Base-by-base conservation (phyloP, 2,329 filamentous ascomycete species). In the Colletotrichum somersetense region DNA sequence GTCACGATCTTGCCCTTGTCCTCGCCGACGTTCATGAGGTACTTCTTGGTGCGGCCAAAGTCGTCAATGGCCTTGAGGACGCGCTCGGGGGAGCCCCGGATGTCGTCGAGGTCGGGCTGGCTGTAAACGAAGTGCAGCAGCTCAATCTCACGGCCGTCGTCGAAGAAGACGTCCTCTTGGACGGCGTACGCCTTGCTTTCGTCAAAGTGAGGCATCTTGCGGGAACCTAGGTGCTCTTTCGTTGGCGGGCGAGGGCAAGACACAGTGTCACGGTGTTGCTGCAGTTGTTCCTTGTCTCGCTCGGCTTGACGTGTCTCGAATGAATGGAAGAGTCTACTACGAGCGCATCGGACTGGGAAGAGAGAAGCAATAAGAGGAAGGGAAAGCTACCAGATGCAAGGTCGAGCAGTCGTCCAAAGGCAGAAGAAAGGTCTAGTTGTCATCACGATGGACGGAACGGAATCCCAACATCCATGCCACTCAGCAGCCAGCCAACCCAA, bases 21-120 rank as follows among this genome's bases (percentile, higher is more conserved):
- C 75, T 91, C 87, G 52, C 93, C 93, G 2, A 96, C 89, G 75
- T 95, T 96, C 91, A 96, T 96, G 63, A 96, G 87, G 74, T 91
- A 93, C 78, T 91, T 92, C 73, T 89, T 86, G 3, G 87, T 90
- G 55, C 88, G 76, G 23, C 77, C 83, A 75, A 81, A 96, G 64
- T 92, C 88, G 77, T 96, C 92, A 79, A 96, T 94, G 38, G 89
- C 89, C 35, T 86, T 84, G 0, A 95, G 84, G 1, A 96, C 88
- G 67, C 86, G 87, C 20, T 86, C 78, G 0, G 93, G 92, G 26
- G 89, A 90, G 26, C 88, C 89, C 62, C 91, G 86, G 67, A 95
- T 86, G 63, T 89, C 83, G 3, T 91, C 87, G 38, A 93, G 80
- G 72, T 91, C 84, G 1, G 89, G 85, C 48, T 89, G 88, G 66